phyloP scores from a whole-genome alignment of 768 basidiomycete genomes.

The Paxillus rubicundulus region DNA sequence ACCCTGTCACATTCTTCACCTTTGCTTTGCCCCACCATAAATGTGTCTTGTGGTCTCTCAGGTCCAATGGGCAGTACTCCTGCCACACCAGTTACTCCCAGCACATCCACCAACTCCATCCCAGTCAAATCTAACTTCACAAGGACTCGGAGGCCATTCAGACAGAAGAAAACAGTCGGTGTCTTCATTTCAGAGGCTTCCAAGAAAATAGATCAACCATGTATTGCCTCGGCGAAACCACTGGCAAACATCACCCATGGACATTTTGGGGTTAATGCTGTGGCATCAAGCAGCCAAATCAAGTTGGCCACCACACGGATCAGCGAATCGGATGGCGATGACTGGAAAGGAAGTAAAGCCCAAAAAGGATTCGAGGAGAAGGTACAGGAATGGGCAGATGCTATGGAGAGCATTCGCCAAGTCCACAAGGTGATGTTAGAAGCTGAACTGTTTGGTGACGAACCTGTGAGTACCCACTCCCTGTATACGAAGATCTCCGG shows the following conservation, averaged over 20 bases:
- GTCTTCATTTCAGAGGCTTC: neutral
- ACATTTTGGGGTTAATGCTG: neutral
- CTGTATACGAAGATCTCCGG: too few relatives aligned
- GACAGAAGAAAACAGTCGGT: neutral
- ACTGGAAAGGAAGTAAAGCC: neutral
- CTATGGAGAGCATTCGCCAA: constrained; percentile 3
- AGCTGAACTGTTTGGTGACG: constrained; percentile 18
- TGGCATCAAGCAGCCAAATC: constrained; percentile 1
- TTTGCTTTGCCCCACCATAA: neutral
- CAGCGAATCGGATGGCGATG: neutral
- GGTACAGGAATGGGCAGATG: constrained; percentile 16
- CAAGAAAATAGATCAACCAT: neutral
- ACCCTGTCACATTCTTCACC: neutral
- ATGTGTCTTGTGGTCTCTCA: neutral
- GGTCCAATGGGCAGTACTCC: neutral
- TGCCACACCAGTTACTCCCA: neutral
- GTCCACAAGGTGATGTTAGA: neutral
- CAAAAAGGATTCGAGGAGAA: neutral
- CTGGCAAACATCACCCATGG: neutral
- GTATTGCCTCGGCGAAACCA: neutral
- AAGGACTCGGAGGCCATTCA: neutral
- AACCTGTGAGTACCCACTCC: constrained; percentile 10
- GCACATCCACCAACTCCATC: neutral
- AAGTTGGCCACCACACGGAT: neutral
- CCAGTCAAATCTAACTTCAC: neutral